Base-by-base conservation (phyloP, 2,329 filamentous ascomycete genomes). In the Neocatenulostroma microsporum region DNA sequence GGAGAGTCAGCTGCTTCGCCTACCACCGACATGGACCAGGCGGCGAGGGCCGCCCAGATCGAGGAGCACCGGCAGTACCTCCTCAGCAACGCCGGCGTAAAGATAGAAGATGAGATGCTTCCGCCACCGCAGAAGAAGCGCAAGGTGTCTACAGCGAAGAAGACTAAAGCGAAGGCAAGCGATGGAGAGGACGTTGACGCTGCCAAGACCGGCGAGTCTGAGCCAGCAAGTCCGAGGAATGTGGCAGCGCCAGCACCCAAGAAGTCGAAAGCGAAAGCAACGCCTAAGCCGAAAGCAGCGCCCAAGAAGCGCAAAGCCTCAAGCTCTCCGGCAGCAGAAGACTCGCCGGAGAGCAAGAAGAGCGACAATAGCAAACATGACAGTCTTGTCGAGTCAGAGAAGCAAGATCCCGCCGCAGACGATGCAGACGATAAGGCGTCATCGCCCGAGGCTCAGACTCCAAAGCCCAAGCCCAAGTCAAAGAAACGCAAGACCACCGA, bases 21-120 rank as follows among this genome's bases (percentile, higher is more conserved):
- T 3, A 20, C n/a, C 11, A 31, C 19, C 6, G 14, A 12, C n/a
- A n/a, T 17, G 9, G 31, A 34, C 20, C 11, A 18, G 21, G 31
- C n/a, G n/a, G n/a, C n/a, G 31, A 7, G 12, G n/a, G n/a, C n/a
- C n/a, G 31, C 31, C 21, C 14, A 20, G 14, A 12, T 25, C 5
- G 26, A 36, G 17, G 33, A 36, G 33, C 15, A 36, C n/a, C 33
- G 33, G 12, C 23, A 36, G 23, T 36, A 36, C 25, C 25, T 36
- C 23, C 17, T 36, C 7, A 17, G 13, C 8, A 13, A 20, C 5
- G 33, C 14, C 15, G 33, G 33, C 15, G 14, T n/a, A 10, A 28
- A 23, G 5, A 4, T 13, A 12, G 33, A 36, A 13, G 33, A 36
- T 26, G 17, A n/a, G 8, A 20, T 28, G 9, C 3, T 21, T 7